Evolutionary conservation across 2,329 filamentous ascomycete genomes (phyloP).

Genomic region (Keithomyces neogunnii): DNA sequence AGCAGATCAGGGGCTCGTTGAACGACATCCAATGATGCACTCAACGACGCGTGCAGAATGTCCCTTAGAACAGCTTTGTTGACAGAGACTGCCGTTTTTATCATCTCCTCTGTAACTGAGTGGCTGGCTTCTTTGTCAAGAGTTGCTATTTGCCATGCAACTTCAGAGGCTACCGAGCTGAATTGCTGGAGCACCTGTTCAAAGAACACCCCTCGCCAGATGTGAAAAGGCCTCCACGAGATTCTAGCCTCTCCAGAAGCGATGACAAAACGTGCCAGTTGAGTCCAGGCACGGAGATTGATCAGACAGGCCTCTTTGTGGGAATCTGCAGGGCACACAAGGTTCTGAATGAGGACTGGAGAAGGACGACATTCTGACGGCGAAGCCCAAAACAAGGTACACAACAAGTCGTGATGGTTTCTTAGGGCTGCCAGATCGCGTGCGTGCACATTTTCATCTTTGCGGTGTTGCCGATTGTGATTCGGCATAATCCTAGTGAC

Average conservation of each 20-base stretch:
- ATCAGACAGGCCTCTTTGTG: conserved; percentile 60
- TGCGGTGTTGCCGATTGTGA: conserved; percentile 55
- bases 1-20: conserved; percentile 35
- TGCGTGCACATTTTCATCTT: conserved; percentile 51
- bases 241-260: conserved; percentile 35
- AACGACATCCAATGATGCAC: conserved; percentile 43
- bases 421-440: conserved; percentile 55
- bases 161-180: conserved; percentile 44
- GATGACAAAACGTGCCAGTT: conserved; percentile 51
- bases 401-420: conserved; percentile 62
- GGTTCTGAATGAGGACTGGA: conserved; percentile 45
- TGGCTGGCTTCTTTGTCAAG: conserved; percentile 38
- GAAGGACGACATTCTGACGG: conserved; percentile 46
- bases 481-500: conserved; percentile 56
- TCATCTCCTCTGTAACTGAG: conserved; percentile 33
- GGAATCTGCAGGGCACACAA: conserved; percentile 50
- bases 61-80: conserved; percentile 48
- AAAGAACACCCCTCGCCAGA: conserved; percentile 50
- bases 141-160: conserved; percentile 45
- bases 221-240: conserved; percentile 36
- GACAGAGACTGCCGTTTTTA: conserved; percentile 39
- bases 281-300: conserved; percentile 54
- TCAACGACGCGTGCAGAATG: conserved; percentile 38
- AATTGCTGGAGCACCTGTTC: conserved; percentile 50
- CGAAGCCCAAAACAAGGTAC: conserved; percentile 57